These are phyloP conservation scores for Fomitopsis serialis DNA, from an alignment of 768 basidiomycete species.

Conservation along the genomic window DNA sequence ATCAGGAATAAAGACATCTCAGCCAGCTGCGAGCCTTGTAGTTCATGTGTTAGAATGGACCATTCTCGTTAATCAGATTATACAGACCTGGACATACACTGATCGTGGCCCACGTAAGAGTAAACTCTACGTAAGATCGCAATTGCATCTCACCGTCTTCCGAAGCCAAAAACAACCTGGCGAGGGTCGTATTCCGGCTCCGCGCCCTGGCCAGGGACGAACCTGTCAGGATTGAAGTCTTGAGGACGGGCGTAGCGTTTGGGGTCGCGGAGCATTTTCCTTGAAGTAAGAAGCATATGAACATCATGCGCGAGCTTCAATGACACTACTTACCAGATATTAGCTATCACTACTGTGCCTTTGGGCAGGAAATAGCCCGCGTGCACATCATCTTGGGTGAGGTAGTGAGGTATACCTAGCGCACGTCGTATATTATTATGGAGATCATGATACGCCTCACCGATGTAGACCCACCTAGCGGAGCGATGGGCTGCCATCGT, in stretches of 20 bases:
- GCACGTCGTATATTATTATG: no score
- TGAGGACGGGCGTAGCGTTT: constrained; percentile 16
- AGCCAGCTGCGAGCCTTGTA: constrained; percentile 35
- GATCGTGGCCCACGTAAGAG: no score
- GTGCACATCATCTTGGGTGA: constrained; percentile 22
- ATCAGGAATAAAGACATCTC: constrained; percentile 33
- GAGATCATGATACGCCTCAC: no score
- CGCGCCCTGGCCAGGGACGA: constrained; percentile 6
- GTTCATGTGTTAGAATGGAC: no score
- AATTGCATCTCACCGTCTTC: constrained; percentile 24
- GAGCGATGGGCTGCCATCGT: constrained; percentile 31
- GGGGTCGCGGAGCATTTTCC: constrained; percentile 23
- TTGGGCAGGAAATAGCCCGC: constrained; percentile 23
- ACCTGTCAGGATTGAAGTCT: constrained; percentile 24
- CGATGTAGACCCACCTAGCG: constrained; percentile 27
- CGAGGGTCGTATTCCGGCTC: constrained; percentile 22
- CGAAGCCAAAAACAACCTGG: constrained; percentile 29
- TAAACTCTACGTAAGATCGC: no score
- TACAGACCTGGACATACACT: constrained; percentile 29
- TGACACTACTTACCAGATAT: constrained; percentile 25
- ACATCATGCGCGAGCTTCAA: no score
- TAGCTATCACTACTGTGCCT: constrained; percentile 22
- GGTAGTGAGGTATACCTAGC: constrained; percentile 17
- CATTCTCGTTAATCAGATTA: not conserved
- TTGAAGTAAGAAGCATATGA: no score